Conservation (phyloP, 2,329 filamentous ascomycete genomes). For the Lasiodiplodia sp. region DNA sequence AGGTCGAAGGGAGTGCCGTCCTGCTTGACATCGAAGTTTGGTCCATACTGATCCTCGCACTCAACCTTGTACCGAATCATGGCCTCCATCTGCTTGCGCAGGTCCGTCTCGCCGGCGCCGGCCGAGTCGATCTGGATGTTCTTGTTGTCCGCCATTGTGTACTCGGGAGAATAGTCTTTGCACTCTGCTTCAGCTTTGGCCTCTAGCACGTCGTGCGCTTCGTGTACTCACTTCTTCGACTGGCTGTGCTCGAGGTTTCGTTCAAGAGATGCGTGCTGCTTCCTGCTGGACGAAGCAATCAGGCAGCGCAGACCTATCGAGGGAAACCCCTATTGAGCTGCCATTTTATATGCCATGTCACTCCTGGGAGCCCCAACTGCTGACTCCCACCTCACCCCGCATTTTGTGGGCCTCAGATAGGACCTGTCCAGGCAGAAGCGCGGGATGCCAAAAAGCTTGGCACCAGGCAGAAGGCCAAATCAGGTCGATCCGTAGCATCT, state of each 20-base stretch:
- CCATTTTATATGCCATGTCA: background rate
- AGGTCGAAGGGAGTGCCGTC: constrained; percentile 19
- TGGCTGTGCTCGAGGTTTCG: too few relatives aligned
- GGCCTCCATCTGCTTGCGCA: constrained; percentile 3
- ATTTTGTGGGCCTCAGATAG: background rate
- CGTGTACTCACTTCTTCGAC: too few relatives aligned
- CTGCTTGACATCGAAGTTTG: constrained; percentile 17
- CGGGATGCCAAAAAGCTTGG: background rate
- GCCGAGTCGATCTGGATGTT: background rate
- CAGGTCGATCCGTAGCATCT: background rate
- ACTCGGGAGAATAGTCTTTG: too few relatives aligned
- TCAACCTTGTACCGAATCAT: constrained; percentile 25
- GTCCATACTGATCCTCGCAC: constrained; percentile 20
- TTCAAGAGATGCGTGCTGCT: background rate
- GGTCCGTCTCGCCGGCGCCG: background rate
- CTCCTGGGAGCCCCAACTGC: background rate
- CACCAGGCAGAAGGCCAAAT: constrained; percentile 8
- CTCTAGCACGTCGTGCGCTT: too few relatives aligned
- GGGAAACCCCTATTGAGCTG: background rate
- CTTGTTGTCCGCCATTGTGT: constrained; percentile 5
- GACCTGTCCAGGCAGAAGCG: constrained; percentile 13
- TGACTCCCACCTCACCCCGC: constrained; percentile 11
- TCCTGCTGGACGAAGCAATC: background rate
- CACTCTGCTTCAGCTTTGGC: too few relatives aligned
- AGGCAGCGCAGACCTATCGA: background rate